phyloP scores from a whole-genome alignment of 768 basidiomycete genomes.

The Scleroderma citrinum region DNA sequence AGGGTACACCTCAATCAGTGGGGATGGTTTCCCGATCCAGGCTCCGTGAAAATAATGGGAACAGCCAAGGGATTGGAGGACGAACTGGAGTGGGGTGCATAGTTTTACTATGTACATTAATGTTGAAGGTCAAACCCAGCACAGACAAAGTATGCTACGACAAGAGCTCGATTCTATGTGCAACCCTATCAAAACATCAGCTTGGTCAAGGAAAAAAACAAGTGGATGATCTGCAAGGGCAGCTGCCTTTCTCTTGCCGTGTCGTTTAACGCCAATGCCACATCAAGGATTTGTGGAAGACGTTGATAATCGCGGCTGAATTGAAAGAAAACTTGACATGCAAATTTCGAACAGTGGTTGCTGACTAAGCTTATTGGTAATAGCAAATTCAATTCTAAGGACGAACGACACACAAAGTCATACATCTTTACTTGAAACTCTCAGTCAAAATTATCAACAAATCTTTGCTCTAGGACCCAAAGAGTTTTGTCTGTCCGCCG shows the following conservation, averaged over 20 bases:
- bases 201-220: conserved; percentile 40
- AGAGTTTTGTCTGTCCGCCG: conserved; percentile 24
- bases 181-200: conserved; percentile 27
- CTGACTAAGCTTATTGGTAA: too few relatives aligned
- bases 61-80: not conserved
- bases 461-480: conserved; percentile 3
- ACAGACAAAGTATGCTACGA: too few relatives aligned
- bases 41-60: not conserved
- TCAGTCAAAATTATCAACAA: too few relatives aligned
- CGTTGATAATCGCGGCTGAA: conserved; percentile 44
- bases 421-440: too few relatives aligned
- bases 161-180: too few relatives aligned
- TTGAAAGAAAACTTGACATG: too few relatives aligned
- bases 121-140: too few relatives aligned
- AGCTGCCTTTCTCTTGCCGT: conserved; percentile 43
- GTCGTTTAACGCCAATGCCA: conserved; percentile 65
- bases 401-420: too few relatives aligned
- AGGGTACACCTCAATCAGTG: conserved; percentile 46
- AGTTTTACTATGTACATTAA: not conserved
- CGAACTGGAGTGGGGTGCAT: conserved; percentile 9
- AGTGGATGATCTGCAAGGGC: conserved; percentile 57
- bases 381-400: too few relatives aligned
- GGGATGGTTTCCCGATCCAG: conserved; percentile 54
- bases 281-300: conserved; percentile 36
- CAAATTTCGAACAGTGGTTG: too few relatives aligned